A percentile compares a stretch with the other conserved stretches of the same genome.
These are phyloP conservation scores for Escovopsis weberi DNA, from an alignment of 2,329 filamentous ascomycete genomes.

Conservation along the genomic window DNA sequence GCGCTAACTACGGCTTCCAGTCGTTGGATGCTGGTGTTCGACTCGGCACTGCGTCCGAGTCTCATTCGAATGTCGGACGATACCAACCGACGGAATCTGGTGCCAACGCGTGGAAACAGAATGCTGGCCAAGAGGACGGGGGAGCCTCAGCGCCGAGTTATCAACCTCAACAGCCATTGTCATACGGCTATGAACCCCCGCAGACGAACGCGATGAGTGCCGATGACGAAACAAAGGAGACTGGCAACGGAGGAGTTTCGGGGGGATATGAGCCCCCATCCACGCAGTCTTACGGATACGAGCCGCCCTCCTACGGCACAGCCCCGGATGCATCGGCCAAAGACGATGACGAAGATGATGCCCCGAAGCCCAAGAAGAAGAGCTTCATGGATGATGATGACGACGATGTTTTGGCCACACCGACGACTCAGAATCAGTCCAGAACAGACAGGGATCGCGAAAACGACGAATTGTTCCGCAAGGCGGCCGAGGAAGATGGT, in stretches of 20 bases:
- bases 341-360: constrained; percentile 29
- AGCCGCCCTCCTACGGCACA: constrained; percentile 43
- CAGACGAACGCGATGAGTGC: constrained; percentile 16
- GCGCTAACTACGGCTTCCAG: constrained; percentile 14
- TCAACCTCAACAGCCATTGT: constrained; percentile 23
- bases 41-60: neutral
- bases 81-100: constrained; percentile 14
- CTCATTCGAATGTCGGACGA: constrained; percentile 6
- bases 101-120: neutral
- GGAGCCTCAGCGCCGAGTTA: constrained; percentile 20
- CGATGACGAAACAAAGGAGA: constrained; percentile 7
- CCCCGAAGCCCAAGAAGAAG: constrained; percentile 55
- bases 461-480: constrained; percentile 74
- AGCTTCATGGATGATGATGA: constrained; percentile 73
- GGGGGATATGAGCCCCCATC: constrained; percentile 46
- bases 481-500: constrained; percentile 66
- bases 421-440: constrained; percentile 38
- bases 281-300: constrained; percentile 44
- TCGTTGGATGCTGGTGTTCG: constrained; percentile 5
- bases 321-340: constrained; percentile 25
- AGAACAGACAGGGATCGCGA: constrained; percentile 59
- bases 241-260: constrained; percentile 16
- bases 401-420: constrained; percentile 43
- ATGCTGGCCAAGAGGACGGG: neutral
- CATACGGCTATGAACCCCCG: constrained; percentile 37